Evolutionary conservation across 2,329 filamentous ascomycete species (phyloP).

Genomic region (Aureobasidium sp.): DNA sequence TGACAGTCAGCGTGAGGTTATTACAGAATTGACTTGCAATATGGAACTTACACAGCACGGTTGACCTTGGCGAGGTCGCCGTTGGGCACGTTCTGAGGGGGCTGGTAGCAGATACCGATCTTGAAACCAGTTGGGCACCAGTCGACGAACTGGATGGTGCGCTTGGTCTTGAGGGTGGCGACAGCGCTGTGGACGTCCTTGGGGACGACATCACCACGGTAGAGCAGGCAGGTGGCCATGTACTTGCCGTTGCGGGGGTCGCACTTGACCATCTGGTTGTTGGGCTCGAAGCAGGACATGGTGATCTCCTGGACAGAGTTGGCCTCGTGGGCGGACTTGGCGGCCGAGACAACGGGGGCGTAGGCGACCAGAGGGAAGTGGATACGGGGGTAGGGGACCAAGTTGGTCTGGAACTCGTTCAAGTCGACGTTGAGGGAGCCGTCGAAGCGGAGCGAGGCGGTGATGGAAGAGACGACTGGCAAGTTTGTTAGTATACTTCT

Average conservation of each 20-base stretch:
- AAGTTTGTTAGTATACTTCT: slow-evolving; percentile 8
- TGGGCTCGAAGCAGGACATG: slow-evolving; percentile 98
- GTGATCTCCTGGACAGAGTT: slow-evolving; percentile 98
- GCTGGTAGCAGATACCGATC: slow-evolving; percentile 99
- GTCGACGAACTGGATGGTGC: slow-evolving; percentile 98
- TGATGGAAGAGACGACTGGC: slow-evolving; percentile 93
- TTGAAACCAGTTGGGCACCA: slow-evolving; percentile 99
- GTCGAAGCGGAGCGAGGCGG: slow-evolving; percentile 95
- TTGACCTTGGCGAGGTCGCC: slow-evolving; percentile 96
- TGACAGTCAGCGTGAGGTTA: neutral
- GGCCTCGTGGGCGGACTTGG: slow-evolving; percentile 95
- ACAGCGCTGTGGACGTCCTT: slow-evolving; percentile 91
- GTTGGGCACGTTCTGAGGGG: slow-evolving; percentile 90
- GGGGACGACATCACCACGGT: slow-evolving; percentile 96
- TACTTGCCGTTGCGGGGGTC: slow-evolving; percentile 99
- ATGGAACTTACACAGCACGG: slow-evolving; percentile 79
- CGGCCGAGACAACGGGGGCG: slow-evolving; percentile 85
- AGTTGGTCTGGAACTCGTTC: slow-evolving; percentile 99
- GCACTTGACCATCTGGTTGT: slow-evolving; percentile 99
- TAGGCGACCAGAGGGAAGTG: slow-evolving; percentile 99
- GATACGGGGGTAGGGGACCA: slow-evolving; percentile 97
- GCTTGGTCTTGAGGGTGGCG: slow-evolving; percentile 97
- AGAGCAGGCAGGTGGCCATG: slow-evolving; percentile 97
- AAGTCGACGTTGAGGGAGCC: slow-evolving; percentile 98
- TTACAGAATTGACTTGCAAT: too few species aligned